Percentiles rank a stretch among this genome's conserved stretches.
These are phyloP conservation scores for Microstroma glucosiphilum DNA, from an alignment of 1,284 basidiomycete species.

Conservation along the genomic window DNA sequence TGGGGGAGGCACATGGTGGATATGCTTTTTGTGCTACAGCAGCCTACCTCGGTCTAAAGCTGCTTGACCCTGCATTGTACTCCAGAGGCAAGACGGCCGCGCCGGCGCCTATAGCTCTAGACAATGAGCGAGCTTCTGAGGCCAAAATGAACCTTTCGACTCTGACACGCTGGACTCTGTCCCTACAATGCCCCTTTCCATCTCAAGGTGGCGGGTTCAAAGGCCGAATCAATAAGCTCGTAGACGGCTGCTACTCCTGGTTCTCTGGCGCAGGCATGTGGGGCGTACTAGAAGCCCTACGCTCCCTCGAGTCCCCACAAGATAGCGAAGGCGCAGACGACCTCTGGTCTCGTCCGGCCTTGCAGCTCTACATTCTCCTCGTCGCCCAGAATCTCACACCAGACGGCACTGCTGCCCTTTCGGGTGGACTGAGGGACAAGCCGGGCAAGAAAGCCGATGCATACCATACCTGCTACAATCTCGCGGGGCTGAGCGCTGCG, in stretches of 20 bases:
- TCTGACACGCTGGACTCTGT: background rate
- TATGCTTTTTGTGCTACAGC: slow-evolving; percentile 91
- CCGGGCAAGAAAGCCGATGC: slow-evolving; percentile 69
- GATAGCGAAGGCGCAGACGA: slow-evolving; percentile 5
- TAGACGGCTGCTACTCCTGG: slow-evolving; percentile 98
- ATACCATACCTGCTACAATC: slow-evolving; percentile 51
- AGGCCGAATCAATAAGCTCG: slow-evolving; percentile 92
- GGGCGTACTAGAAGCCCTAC: slow-evolving; percentile 64
- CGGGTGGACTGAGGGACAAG: slow-evolving; percentile 84
- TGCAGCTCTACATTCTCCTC: slow-evolving; percentile 81
- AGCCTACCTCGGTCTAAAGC: slow-evolving; percentile 70
- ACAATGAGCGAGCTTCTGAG: background rate
- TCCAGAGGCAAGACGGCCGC: slow-evolving; percentile 7
- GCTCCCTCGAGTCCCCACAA: background rate
- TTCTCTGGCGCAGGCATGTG: slow-evolving; percentile 87
- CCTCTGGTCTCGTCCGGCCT: slow-evolving; percentile 56
- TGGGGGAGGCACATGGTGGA: slow-evolving; percentile 94
- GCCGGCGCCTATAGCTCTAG: background rate
- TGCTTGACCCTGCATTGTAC: slow-evolving; percentile 50
- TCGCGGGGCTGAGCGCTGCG: slow-evolving; percentile 37
- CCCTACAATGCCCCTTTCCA: slow-evolving; percentile 52
- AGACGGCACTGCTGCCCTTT: slow-evolving; percentile 25
- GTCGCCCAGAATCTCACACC: slow-evolving; percentile 66
- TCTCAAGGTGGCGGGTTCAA: slow-evolving; percentile 84
- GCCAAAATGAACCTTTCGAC: background rate